These are phyloP conservation scores for Alternaria sp. DNA, from an alignment of 2,329 filamentous ascomycete genomes.

Conservation along the genomic window DNA sequence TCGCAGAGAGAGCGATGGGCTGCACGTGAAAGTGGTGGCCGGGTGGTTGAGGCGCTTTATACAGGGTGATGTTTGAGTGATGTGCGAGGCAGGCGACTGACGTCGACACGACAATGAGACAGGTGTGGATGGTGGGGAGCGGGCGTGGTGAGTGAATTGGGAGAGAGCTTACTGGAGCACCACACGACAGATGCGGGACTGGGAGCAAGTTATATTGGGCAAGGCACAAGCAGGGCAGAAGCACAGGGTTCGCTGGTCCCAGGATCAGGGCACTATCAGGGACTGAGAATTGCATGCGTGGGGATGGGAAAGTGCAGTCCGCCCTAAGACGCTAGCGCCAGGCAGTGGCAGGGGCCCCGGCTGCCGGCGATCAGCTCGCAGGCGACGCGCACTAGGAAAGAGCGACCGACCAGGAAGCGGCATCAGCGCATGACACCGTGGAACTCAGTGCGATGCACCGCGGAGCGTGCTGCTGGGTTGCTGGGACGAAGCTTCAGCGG, in stretches of 20 bases:
- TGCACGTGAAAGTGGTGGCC: conserved; percentile 27
- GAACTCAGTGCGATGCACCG: not conserved
- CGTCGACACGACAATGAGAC: not conserved
- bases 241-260: conserved; percentile 13
- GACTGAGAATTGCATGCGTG: conserved; percentile 22
- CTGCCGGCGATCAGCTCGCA: conserved; percentile 22
- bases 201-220: conserved; percentile 25
- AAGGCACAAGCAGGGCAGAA: conserved; percentile 24
- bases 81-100: not conserved
- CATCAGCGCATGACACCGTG: conserved; percentile 2
- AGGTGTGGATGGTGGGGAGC: not conserved
- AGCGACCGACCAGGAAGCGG: conserved; percentile 1
- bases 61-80: not conserved
- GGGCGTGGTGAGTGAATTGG: conserved; percentile 7
- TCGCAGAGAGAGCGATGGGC: conserved; percentile 14
- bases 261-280: conserved; percentile 25
- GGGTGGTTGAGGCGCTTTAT: not conserved
- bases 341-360: conserved; percentile 20
- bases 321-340: conserved; percentile 16
- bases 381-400: conserved; percentile 6
- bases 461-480: not conserved
- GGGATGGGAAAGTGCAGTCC: conserved; percentile 15
- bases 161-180: conserved; percentile 16
- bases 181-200: conserved; percentile 19
- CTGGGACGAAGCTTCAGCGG: conserved; percentile 4